Evolutionary conservation across 2,329 filamentous ascomycete species (phyloP).

Genomic region (Aschersonia sp.): DNA sequence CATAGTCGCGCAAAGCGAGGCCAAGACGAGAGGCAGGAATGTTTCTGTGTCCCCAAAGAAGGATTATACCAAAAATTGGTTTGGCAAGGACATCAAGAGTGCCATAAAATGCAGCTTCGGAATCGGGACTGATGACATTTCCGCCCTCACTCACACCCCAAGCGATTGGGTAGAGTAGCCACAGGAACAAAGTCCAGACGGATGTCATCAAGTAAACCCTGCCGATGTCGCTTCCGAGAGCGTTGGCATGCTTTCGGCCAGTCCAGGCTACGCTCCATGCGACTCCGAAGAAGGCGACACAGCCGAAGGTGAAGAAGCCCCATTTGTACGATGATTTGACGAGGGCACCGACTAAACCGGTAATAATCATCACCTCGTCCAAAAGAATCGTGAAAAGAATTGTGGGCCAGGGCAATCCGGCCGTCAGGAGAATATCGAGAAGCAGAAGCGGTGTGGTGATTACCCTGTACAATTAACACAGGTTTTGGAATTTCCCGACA

Average conservation of each 20-base stretch:
- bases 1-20: slow-evolving; percentile 20
- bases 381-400: slow-evolving; percentile 1
- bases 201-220: slow-evolving; percentile 27
- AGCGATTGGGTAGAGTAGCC: slow-evolving; percentile 42
- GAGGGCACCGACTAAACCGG: not conserved
- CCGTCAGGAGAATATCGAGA: not conserved
- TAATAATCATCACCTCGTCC: not conserved
- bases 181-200: slow-evolving; percentile 17
- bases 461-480: not conserved
- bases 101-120: slow-evolving; percentile 55
- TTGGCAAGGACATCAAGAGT: slow-evolving; percentile 52
- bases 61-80: slow-evolving; percentile 43
- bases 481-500: not conserved
- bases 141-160: slow-evolving; percentile 38
- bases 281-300: slow-evolving; percentile 21
- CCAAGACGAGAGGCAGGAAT: slow-evolving; percentile 44
- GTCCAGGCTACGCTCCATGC: slow-evolving; percentile 18
- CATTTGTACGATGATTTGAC: slow-evolving; percentile 32
- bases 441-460: not conserved
- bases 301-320: slow-evolving; percentile 40
- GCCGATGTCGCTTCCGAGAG: slow-evolving; percentile 37
- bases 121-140: slow-evolving; percentile 42
- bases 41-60: slow-evolving; percentile 48
- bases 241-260: slow-evolving; percentile 32
- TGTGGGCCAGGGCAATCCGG: not conserved